Evolutionary conservation across 495 filamentous ascomycete genomes (phyloP).

Genomic region (Penicillium argentinense): DNA sequence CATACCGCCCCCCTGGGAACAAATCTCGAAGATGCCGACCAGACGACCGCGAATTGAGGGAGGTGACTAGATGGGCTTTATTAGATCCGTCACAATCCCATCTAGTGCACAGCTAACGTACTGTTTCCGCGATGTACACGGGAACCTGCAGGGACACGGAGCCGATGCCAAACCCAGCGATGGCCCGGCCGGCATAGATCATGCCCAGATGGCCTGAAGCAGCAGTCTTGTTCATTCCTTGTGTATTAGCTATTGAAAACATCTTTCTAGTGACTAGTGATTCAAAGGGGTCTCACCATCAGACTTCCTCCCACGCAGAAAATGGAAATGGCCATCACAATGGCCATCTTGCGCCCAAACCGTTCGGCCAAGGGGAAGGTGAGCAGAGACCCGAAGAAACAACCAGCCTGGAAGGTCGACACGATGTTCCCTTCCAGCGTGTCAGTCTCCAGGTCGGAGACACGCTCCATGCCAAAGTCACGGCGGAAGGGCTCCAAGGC

Average conservation of each 20-base stretch:
- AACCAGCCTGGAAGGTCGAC: constrained; percentile 57
- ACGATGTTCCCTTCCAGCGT: constrained; percentile 56
- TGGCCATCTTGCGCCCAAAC: constrained; percentile 49
- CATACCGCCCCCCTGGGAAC: constrained; percentile 62
- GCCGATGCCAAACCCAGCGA: constrained; percentile 67
- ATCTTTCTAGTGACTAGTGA: too few species aligned
- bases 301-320: constrained; percentile 49
- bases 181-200: constrained; percentile 60
- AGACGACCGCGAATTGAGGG: constrained; percentile 72
- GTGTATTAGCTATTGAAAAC: constrained; percentile 26
- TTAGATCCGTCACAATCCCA: too few species aligned
- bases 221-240: too few species aligned
- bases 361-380: constrained; percentile 36
- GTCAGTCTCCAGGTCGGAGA: neutral
- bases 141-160: constrained; percentile 71
- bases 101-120: too few species aligned
- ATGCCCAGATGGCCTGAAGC: too few species aligned
- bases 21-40: constrained; percentile 66
- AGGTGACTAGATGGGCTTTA: too few species aligned
- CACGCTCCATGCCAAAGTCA: constrained; percentile 45
- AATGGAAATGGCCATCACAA: constrained; percentile 45
- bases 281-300: too few species aligned
- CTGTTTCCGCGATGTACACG: constrained; percentile 72
- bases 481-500: constrained; percentile 53
- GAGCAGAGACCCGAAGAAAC: constrained; percentile 36